These are phyloP conservation scores for Sonneratia caseolaris DNA, from an alignment of 345 rosid genomes.

Conservation along the genomic window DNA sequence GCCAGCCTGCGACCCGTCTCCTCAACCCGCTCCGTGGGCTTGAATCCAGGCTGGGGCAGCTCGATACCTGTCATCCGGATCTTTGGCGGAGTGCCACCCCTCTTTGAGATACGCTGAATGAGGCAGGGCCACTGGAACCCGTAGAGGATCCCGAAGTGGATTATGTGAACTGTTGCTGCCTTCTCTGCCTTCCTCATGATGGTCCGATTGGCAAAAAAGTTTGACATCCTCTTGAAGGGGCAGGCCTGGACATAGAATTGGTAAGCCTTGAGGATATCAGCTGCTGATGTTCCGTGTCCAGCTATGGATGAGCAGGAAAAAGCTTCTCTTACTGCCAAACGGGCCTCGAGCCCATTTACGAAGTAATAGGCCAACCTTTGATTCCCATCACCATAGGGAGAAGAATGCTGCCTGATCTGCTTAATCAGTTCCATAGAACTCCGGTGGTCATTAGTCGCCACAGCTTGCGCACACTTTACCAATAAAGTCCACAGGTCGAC, in stretches of 20 bases:
- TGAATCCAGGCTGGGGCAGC: conserved; percentile 75
- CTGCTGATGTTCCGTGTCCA: conserved; percentile 27
- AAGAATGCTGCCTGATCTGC: conserved; percentile 59
- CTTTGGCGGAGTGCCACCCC: conserved; percentile 41
- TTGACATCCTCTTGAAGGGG: conserved; percentile 45
- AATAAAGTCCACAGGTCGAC: conserved; percentile 42
- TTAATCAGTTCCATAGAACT: conserved; percentile 43
- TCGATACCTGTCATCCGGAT: conserved; percentile 71
- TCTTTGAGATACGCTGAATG: conserved; percentile 39
- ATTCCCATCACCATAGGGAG: conserved; percentile 43
- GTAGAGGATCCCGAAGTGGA: conserved; percentile 67
- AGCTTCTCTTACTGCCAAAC: conserved; percentile 35
- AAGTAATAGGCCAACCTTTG: conserved; percentile 62
- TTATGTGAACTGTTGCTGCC: conserved; percentile 53
- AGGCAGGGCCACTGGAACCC: conserved; percentile 90
- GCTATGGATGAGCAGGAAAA: conserved; percentile 19
- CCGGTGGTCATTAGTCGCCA: conserved; percentile 43
- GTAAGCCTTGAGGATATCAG: conserved; percentile 46
- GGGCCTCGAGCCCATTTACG: conserved; percentile 53
- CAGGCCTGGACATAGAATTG: conserved; percentile 37
- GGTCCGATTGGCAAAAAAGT: conserved; percentile 33
- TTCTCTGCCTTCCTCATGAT: conserved; percentile 35
- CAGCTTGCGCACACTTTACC: conserved; percentile 66
- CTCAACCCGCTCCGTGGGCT: conserved; percentile 57
- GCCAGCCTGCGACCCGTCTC: conserved; percentile 56